Percentiles rank a stretch among this genome's conserved stretches.
These are phyloP conservation scores for Ophiostoma australiae DNA, from an alignment of 2,329 filamentous ascomycete genomes.

Conservation along the genomic window DNA sequence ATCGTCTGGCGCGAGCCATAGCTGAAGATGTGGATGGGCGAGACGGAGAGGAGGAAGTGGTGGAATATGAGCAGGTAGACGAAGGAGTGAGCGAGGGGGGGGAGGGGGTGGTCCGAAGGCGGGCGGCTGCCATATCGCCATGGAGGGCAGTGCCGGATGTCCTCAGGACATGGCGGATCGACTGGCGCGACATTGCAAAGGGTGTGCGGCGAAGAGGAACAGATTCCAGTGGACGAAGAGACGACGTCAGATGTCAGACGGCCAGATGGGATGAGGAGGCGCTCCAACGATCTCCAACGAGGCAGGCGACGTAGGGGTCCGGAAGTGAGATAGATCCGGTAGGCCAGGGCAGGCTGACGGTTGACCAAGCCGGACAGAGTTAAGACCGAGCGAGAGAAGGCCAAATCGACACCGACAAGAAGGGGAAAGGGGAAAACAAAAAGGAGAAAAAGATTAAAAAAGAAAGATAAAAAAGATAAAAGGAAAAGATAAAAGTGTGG, in stretches of 20 bases:
- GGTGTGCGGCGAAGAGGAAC: background rate
- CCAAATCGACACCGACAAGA: background rate
- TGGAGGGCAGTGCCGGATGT: conserved; percentile 18
- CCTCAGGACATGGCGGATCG: conserved; percentile 26
- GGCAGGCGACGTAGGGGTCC: background rate
- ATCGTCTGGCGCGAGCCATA: conserved; percentile 17
- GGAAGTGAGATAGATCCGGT: conserved; percentile 1
- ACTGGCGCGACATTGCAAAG: conserved; percentile 25
- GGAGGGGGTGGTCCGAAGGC: conserved; percentile 15
- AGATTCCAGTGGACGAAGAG: background rate
- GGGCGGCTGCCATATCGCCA: background rate
- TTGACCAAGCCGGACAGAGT: background rate
- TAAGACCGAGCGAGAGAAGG: background rate
- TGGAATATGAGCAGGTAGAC: background rate
- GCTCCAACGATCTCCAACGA: conserved; percentile 4
- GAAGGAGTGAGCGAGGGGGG: background rate
- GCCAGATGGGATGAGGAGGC: background rate
- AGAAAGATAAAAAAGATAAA: conserved; percentile 11
- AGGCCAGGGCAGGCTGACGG: background rate
- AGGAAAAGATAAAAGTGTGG: background rate
- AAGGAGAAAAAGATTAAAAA: background rate
- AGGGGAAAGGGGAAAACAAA: background rate
- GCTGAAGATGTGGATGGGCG: conserved; percentile 15
- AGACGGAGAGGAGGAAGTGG: background rate
- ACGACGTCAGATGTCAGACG: background rate